Base-by-base conservation (phyloP, 148 eudicot species). In the Vaccinium macrocarpon region DNA sequence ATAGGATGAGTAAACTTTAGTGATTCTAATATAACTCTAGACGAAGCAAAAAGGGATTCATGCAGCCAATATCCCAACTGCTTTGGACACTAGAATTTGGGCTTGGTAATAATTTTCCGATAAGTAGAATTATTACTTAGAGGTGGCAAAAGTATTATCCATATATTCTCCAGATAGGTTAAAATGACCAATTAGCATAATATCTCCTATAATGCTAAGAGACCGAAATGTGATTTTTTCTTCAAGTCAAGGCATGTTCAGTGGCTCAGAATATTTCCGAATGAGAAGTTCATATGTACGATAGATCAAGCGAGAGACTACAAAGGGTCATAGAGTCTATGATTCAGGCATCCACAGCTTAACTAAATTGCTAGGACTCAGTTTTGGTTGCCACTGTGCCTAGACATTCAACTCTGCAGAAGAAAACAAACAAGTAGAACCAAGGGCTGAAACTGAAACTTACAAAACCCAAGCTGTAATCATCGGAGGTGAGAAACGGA, bases 381-480 rank as follows among this genome's bases (percentile, higher is more conserved):
- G 18, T 66, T 66, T 66, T 66, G 72, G 35, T 66, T 29, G 5
- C 25, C 15, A 25, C 72, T 66, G 32, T 23, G 70, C 70, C 72
- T 66, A 25, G 11, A 66, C 72, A 66, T 27, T 15, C 72, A 66
- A 61, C 55, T 52, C 55, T 52, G 55, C 13, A 52, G 14, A 13
- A 52, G 13, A 52, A 52, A 52, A 52, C 55, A 52, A 52, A 52
- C 12, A 52, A 52, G 55, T 13, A 52, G 12, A 52, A 52, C 13
- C 14, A 52, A 52, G 55, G 55, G 55, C 55, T 52, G 55, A 52
- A 52, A 52, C 27, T 55, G 3, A 10, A 16, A 89, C 98, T 92
- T 92, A 97, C 99, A 85, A 90, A 89, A 76, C 49, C 46, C 83
- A 93, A 88, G 80, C 53, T 85, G 87, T 78, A 89, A 81, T 84